A percentile compares a stretch with the other conserved stretches of the same genome.
phyloP scores from a whole-genome alignment of 306 rosid genomes.

The Cucurbita argyrosperma region DNA sequence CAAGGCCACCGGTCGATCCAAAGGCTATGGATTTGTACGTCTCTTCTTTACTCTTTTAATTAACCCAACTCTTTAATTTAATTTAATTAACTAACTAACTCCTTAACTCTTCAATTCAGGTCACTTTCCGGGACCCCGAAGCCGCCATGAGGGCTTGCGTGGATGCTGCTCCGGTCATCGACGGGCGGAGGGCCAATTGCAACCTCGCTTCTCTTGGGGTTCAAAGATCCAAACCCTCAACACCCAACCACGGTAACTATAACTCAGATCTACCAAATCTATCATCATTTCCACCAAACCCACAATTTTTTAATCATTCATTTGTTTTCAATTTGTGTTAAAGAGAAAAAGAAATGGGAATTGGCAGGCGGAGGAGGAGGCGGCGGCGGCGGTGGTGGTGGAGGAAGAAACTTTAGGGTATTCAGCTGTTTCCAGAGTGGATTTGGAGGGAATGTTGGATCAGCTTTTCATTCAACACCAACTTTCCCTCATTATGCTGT shows the following conservation, averaged over 20 bases:
- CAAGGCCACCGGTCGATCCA: slow-evolving; percentile 93
- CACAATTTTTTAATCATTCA: no score
- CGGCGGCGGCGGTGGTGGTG: slow-evolving; percentile 25
- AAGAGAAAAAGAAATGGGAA: slow-evolving; percentile 6
- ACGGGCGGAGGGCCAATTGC: slow-evolving; percentile 92
- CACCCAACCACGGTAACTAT: slow-evolving; percentile 68
- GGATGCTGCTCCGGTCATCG: slow-evolving; percentile 93
- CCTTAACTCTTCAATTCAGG: slow-evolving; percentile 20
- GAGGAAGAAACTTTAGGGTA: slow-evolving; percentile 74
- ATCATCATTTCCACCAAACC: not conserved
- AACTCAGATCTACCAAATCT: not conserved
- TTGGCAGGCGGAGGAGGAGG: not conserved
- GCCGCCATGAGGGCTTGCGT: slow-evolving; percentile 99
- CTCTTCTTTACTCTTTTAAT: no score
- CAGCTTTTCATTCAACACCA: slow-evolving; percentile 71
- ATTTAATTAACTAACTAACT: no score
- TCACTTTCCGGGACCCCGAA: slow-evolving; percentile 78
- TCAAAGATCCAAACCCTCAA: slow-evolving; percentile 98
- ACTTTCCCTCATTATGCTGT: slow-evolving; percentile 93
- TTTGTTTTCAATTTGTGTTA: not conserved
- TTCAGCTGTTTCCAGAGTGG: slow-evolving; percentile 83
- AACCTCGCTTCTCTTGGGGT: slow-evolving; percentile 97
- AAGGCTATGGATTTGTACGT: slow-evolving; percentile 94
- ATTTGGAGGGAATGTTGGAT: slow-evolving; percentile 61
- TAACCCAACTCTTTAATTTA: no score